Evolutionary conservation across 768 basidiomycete species (phyloP).

Genomic region (Lanmaoa rubissima): DNA sequence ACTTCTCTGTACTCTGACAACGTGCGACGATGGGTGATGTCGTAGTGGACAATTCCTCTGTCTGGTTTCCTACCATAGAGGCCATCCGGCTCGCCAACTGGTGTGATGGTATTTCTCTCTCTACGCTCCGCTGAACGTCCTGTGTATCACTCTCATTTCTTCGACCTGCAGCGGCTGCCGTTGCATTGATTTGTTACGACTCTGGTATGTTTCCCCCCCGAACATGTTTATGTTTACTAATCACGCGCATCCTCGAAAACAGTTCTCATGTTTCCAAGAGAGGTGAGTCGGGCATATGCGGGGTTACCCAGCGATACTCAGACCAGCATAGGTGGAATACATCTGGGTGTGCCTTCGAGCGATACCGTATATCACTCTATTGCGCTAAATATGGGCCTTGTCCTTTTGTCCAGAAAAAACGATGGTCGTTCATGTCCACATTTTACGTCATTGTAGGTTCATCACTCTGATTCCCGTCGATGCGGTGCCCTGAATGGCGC

Average conservation of each 20-base stretch:
- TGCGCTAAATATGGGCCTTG: background rate
- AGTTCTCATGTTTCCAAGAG: slow-evolving; percentile 23
- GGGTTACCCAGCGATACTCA: background rate
- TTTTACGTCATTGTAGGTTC: slow-evolving; percentile 17
- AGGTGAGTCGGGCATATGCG: slow-evolving; percentile 7
- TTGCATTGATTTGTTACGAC: slow-evolving; percentile 18
- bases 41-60: slow-evolving; percentile 8
- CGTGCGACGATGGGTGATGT: slow-evolving; percentile 8
- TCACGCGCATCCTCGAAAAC: background rate
- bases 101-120: slow-evolving; percentile 13
- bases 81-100: slow-evolving; percentile 17
- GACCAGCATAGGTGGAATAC: slow-evolving; percentile 11
- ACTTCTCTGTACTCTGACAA: background rate
- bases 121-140: background rate
- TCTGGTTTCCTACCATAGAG: slow-evolving; percentile 7
- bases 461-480: background rate
- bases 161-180: slow-evolving; percentile 11
- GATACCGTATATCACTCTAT: background rate
- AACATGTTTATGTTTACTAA: background rate
- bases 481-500: background rate
- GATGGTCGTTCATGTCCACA: slow-evolving; percentile 14
- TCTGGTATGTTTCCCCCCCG: background rate
- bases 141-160: background rate
- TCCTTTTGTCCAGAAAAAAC: slow-evolving; percentile 1
- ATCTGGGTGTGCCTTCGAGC: slow-evolving; percentile 17